Conservation (phyloP, 1,284 basidiomycete species). For the Testicularia cyperi region DNA sequence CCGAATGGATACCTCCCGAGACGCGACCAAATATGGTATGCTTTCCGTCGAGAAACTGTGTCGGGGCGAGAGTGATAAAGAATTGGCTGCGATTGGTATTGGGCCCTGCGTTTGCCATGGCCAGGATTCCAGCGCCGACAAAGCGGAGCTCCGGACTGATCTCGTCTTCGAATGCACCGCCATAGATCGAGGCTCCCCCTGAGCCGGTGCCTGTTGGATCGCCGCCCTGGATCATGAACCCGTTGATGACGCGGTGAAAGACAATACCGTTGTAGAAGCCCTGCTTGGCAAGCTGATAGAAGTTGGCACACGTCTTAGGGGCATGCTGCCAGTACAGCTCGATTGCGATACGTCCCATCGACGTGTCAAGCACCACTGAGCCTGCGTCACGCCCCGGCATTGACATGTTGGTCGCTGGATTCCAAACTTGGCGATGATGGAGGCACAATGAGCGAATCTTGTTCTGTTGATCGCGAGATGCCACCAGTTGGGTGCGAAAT, state of each 20-base stretch:
- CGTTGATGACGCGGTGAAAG: constrained; percentile 96
- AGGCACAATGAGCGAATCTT: no score
- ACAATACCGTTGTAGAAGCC: constrained; percentile 66
- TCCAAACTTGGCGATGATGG: not conserved
- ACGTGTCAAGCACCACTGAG: constrained; percentile 49
- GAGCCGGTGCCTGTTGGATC: constrained; percentile 96
- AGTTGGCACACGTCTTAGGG: constrained; percentile 52
- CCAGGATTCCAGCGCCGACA: constrained; percentile 90
- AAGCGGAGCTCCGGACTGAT: constrained; percentile 79
- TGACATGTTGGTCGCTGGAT: constrained; percentile 14
- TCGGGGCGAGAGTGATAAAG: constrained; percentile 95
- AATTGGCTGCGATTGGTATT: constrained; percentile 94
- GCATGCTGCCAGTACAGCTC: constrained; percentile 57
- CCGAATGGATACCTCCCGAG: constrained; percentile 64
- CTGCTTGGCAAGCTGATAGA: constrained; percentile 50
- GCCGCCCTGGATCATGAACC: constrained; percentile 99
- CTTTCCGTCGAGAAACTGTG: constrained; percentile 78
- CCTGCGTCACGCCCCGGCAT: constrained; percentile 26
- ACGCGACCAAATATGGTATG: constrained; percentile 68
- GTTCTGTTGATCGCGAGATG: no score
- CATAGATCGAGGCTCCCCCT: constrained; percentile 69
- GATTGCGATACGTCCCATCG: constrained; percentile 48
- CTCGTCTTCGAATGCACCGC: constrained; percentile 84
- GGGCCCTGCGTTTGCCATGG: constrained; percentile 96
- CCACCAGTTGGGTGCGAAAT: no score